Conservation (phyloP, 495 filamentous ascomycete species). For the Penicillium soppii region DNA sequence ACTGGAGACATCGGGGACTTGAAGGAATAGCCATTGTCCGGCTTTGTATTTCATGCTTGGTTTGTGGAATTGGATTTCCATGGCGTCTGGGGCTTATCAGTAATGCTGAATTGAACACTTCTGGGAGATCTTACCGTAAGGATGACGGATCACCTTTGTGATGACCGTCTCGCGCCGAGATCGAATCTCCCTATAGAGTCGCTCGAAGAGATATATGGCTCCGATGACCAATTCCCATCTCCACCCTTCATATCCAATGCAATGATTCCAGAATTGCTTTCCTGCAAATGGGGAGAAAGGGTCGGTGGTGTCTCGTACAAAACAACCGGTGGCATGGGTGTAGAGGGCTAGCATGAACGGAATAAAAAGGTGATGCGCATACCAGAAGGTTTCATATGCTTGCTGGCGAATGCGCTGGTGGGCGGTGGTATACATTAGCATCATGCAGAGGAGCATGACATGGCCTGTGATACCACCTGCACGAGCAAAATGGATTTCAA, state of each 20-base stretch:
- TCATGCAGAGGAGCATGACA: slow-evolving; percentile 97
- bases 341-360: slow-evolving; percentile 93
- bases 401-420: slow-evolving; percentile 94
- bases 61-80: slow-evolving; percentile 97
- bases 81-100: slow-evolving; percentile 62
- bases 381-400: slow-evolving; percentile 98
- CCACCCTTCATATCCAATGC: slow-evolving; percentile 95
- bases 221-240: slow-evolving; percentile 93
- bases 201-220: slow-evolving; percentile 79
- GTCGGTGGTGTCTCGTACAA: slow-evolving; percentile 74
- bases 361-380: slow-evolving; percentile 96
- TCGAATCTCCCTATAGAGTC: slow-evolving; percentile 89
- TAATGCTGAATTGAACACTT: neutral
- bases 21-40: slow-evolving; percentile 96
- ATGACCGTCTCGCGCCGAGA: slow-evolving; percentile 81
- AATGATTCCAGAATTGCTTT: slow-evolving; percentile 82
- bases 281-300: slow-evolving; percentile 84
- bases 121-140: slow-evolving; percentile 68
- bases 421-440: slow-evolving; percentile 96
- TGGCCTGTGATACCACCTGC: slow-evolving; percentile 93
- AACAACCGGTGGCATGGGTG: slow-evolving; percentile 94
- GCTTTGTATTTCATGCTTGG: slow-evolving; percentile 97
- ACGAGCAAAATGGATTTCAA: slow-evolving; percentile 92
- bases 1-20: slow-evolving; percentile 81
- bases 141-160: slow-evolving; percentile 89